Percentiles rank a stretch among this genome's conserved stretches.
Evolutionary conservation across 257 asterid genomes (phyloP).

Genomic region (Rauvolfia tetraphylla): DNA sequence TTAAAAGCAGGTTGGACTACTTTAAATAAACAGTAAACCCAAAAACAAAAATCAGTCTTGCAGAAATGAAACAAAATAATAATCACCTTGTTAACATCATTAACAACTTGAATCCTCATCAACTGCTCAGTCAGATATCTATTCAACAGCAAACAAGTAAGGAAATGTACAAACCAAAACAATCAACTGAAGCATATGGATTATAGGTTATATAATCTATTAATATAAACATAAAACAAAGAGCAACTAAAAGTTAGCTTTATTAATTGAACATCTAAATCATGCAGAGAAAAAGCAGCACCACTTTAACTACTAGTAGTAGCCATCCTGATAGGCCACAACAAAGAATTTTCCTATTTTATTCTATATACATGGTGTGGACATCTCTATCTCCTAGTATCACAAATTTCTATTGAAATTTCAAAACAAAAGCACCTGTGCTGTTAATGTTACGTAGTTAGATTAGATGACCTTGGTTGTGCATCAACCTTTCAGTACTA

Average conservation of each 20-base stretch:
- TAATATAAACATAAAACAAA: neutral
- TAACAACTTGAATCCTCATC: conserved; percentile 71
- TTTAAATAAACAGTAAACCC: neutral
- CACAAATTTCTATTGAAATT: neutral
- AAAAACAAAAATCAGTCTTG: conserved; percentile 10
- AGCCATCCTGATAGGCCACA: neutral
- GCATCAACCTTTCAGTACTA: neutral
- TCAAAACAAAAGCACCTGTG: neutral
- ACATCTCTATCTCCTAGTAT: neutral
- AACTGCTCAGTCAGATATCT: conserved; percentile 80
- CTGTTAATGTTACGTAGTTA: neutral
- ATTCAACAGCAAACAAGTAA: conserved; percentile 19
- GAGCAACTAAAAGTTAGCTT: neutral
- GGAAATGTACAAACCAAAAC: neutral
- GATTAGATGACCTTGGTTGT: neutral
- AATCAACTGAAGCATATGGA: neutral
- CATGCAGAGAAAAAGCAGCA: neutral
- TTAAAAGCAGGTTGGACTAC: conserved; percentile 18
- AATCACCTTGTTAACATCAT: conserved; percentile 88
- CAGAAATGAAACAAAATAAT: conserved; percentile 22
- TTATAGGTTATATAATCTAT: neutral
- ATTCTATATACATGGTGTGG: neutral
- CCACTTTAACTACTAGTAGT: neutral
- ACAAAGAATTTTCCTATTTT: neutral
- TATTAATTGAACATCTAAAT: neutral